Base-by-base conservation (phyloP, 2,329 filamentous ascomycete genomes). In the Dryadomyces sulphureus region DNA sequence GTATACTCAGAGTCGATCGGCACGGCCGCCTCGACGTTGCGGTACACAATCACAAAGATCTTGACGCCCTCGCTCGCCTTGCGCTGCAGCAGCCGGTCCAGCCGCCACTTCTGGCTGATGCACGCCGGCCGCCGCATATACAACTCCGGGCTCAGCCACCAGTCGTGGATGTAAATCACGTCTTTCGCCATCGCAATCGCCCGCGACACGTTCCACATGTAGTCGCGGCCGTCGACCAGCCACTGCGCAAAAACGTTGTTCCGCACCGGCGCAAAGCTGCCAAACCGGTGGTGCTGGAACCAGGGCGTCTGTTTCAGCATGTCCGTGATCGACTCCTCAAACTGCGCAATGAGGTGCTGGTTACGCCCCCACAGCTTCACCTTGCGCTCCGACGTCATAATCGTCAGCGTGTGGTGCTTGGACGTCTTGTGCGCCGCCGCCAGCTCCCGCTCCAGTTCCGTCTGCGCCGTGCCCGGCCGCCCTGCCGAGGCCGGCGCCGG, bases 161-260 rank as follows among this genome's bases (percentile, higher is more conserved):
- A 98, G 62, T 96, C 92, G 60, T 98, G 92, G 51, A 98, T 96
- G 63, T 96, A 96, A 55, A 98, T 90, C 50, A 96, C 90, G 65
- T 96, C 92, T 56, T 86, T 86, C 8, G 92, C 92, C 79, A 95
- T 94, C 59, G 87, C 92, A 56, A 98, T 93, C 12, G 92, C 92
- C 52, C 90, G 78, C 11, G 90, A 96, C 7, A 96, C 88, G 60
- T 95, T 94, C 92, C 92, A 98, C 90, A 96, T 96, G 68, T 96
- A 93, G 60, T 98, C 92, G 54, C 92, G 79, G 16, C 86, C 92
- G 62, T 98, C 92, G 0, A 98, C 90, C 8, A 98, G 75, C 89
- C 90, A 96, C 58, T 95, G 88, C 2, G 89, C 88, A 64, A 90
- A 92, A 24, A 92, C 88, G 38, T 82, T 82, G 41, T 77, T 79